Percentiles rank a stretch among this genome's conserved stretches.
These are phyloP conservation scores for Dendrobium chrysotoxum DNA, from an alignment of 106 monocot species.

Conservation along the genomic window DNA sequence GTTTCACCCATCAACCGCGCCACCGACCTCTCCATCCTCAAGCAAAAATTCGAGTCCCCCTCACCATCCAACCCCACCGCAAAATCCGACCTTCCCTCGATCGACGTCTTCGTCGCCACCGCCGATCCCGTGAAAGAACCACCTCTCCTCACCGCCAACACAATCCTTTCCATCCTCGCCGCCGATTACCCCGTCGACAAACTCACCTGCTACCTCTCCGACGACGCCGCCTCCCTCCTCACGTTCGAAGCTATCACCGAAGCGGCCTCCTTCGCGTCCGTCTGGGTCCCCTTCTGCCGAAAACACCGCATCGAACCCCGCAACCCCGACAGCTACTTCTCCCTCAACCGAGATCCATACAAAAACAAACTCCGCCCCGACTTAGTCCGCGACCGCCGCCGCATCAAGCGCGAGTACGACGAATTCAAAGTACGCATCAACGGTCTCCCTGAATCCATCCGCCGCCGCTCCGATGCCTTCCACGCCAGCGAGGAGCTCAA, in stretches of 20 bases:
- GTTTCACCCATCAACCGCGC: conserved; percentile 86
- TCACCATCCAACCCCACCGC: conserved; percentile 45
- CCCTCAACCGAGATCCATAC: conserved; percentile 59
- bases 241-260: conserved; percentile 91
- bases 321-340: conserved; percentile 79
- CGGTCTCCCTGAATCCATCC: conserved; percentile 61
- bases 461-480: conserved; percentile 36
- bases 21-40: conserved; percentile 60
- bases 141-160: conserved; percentile 79
- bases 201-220: conserved; percentile 77
- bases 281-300: conserved; percentile 96
- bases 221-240: conserved; percentile 76
- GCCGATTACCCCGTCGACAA: conserved; percentile 98
- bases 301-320: conserved; percentile 90
- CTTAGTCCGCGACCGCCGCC: conserved; percentile 82
- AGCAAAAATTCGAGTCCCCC: conserved; percentile 50
- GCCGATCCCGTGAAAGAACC: conserved; percentile 79
- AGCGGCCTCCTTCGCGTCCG: conserved; percentile 58
- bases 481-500: conserved; percentile 43
- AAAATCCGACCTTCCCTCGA: conserved; percentile 57
- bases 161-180: conserved; percentile 80
- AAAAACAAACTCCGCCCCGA: conserved; percentile 88
- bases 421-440: conserved; percentile 94
- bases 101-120: conserved; percentile 65
- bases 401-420: conserved; percentile 95